Percentiles rank a stretch among this genome's conserved stretches.
Evolutionary conservation across 1,284 basidiomycete species (phyloP).

Genomic region (Pascua guehoae): DNA sequence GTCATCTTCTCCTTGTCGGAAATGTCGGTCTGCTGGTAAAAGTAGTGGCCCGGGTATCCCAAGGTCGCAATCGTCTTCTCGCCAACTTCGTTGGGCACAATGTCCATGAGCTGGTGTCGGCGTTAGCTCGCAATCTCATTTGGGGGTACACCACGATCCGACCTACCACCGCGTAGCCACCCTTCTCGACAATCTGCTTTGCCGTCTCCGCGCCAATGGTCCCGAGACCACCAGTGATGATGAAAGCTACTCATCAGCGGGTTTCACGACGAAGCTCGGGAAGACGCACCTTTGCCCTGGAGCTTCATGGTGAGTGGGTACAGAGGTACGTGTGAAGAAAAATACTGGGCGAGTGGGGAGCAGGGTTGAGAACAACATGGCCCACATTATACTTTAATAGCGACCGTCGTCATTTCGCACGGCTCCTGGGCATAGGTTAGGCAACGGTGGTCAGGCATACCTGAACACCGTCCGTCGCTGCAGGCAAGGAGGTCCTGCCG

Average conservation of each 20-base stretch:
- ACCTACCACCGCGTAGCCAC: conserved; percentile 1
- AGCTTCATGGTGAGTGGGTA: not conserved
- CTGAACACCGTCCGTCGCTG: too few relatives aligned
- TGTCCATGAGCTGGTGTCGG: not conserved
- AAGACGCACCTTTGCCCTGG: not conserved
- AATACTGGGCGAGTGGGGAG: too few relatives aligned
- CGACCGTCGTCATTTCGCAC: too few relatives aligned
- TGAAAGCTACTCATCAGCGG: not conserved
- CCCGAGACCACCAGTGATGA: conserved; percentile 8
- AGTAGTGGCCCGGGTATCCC: not conserved
- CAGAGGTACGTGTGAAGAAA: too few relatives aligned
- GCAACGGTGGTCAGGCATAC: too few relatives aligned
- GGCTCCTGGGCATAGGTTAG: too few relatives aligned
- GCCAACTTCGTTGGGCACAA: not conserved
- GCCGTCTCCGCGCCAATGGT: conserved; percentile 1
- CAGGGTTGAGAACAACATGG: too few relatives aligned
- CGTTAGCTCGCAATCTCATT: too few relatives aligned
- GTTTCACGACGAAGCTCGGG: not conserved
- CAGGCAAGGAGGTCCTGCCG: too few relatives aligned
- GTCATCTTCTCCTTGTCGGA: conserved; percentile 6
- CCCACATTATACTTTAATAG: too few relatives aligned
- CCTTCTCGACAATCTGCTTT: not conserved
- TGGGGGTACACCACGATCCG: too few relatives aligned
- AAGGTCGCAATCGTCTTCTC: not conserved
- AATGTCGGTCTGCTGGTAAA: conserved; percentile 15